These are phyloP conservation scores for Daldinia decipiens DNA, from an alignment of 495 filamentous ascomycete species.

Conservation along the genomic window DNA sequence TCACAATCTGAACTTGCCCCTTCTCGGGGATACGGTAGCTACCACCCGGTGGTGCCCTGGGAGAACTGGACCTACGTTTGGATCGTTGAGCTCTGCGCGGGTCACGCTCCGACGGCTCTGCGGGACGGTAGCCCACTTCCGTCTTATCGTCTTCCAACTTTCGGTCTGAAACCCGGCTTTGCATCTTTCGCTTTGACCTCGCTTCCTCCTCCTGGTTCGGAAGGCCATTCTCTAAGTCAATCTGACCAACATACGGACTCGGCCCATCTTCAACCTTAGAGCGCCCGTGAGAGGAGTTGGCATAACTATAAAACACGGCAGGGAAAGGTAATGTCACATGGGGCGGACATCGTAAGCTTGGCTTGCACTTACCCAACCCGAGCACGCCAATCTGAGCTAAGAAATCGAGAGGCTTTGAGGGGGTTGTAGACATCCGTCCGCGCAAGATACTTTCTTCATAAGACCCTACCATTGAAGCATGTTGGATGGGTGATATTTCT, in stretches of 20 bases:
- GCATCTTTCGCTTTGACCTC: slow-evolving; percentile 59
- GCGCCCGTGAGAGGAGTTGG: slow-evolving; percentile 68
- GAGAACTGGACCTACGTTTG: slow-evolving; percentile 72
- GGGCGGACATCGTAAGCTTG: slow-evolving; percentile 83
- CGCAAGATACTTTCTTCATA: slow-evolving; percentile 97
- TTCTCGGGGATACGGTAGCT: slow-evolving; percentile 95
- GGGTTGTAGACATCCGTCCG: slow-evolving; percentile 96
- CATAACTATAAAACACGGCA: slow-evolving; percentile 95
- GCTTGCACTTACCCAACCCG: slow-evolving; percentile 88
- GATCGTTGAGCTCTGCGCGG: slow-evolving; percentile 57
- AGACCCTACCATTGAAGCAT: slow-evolving; percentile 95
- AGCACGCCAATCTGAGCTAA: slow-evolving; percentile 95
- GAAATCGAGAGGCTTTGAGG: slow-evolving; percentile 93
- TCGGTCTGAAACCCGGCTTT: slow-evolving; percentile 47
- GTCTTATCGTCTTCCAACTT: slow-evolving; percentile 46
- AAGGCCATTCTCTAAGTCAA: slow-evolving; percentile 88
- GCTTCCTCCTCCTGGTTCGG: slow-evolving; percentile 58
- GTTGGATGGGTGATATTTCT: slow-evolving; percentile 79
- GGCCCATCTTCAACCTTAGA: slow-evolving; percentile 79
- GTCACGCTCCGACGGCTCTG: slow-evolving; percentile 52
- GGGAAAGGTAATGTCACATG: slow-evolving; percentile 95
- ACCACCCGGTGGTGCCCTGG: slow-evolving; percentile 79
- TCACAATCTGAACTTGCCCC: slow-evolving; percentile 95
- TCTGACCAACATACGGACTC: slow-evolving; percentile 93
- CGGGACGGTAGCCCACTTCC: slow-evolving; percentile 40